Conservation (phyloP, 2,329 filamentous ascomycete species). For the Anisogramma anomala region DNA sequence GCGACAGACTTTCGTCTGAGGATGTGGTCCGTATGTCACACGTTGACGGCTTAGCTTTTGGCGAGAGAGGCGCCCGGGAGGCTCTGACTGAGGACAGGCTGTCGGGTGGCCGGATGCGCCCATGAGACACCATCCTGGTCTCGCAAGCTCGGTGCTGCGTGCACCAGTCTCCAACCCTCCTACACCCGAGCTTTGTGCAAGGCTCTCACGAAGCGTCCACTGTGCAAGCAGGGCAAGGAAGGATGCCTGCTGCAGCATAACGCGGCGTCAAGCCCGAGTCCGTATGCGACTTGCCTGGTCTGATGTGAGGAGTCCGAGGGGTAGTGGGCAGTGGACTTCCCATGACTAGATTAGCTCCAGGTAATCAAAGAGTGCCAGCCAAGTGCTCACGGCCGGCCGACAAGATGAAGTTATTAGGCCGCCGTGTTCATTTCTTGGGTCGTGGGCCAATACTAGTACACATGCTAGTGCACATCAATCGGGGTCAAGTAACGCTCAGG, state of each 20-base stretch:
- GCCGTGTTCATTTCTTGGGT: too few species aligned
- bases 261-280: slow-evolving; percentile 13
- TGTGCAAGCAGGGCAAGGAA: slow-evolving; percentile 12
- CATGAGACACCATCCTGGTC: slow-evolving; percentile 10
- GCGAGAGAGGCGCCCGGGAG: slow-evolving; percentile 7
- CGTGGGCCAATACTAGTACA: too few species aligned
- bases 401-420: slow-evolving; percentile 12
- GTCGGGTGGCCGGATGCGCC: slow-evolving; percentile 10
- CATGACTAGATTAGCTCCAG: slow-evolving; percentile 11
- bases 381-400: slow-evolving; percentile 4
- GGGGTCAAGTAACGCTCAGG: too few species aligned
- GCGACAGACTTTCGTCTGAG: slow-evolving; percentile 1
- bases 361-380: slow-evolving; percentile 1
- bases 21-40: slow-evolving; percentile 9
- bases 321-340: too few species aligned
- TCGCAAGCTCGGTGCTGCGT: slow-evolving; percentile 2
- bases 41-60: slow-evolving; percentile 2
- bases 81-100: slow-evolving; percentile 8
- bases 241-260: slow-evolving; percentile 14
- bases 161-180: not conserved
- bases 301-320: slow-evolving; percentile 12
- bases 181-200: slow-evolving; percentile 12
- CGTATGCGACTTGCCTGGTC: slow-evolving; percentile 11
- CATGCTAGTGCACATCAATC: too few species aligned
- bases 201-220: slow-evolving; percentile 12